A percentile compares a stretch with the other conserved stretches of the same genome.
Conservation (phyloP, 352 stramenopile genomes). For the Phytophthora crassamura region DNA sequence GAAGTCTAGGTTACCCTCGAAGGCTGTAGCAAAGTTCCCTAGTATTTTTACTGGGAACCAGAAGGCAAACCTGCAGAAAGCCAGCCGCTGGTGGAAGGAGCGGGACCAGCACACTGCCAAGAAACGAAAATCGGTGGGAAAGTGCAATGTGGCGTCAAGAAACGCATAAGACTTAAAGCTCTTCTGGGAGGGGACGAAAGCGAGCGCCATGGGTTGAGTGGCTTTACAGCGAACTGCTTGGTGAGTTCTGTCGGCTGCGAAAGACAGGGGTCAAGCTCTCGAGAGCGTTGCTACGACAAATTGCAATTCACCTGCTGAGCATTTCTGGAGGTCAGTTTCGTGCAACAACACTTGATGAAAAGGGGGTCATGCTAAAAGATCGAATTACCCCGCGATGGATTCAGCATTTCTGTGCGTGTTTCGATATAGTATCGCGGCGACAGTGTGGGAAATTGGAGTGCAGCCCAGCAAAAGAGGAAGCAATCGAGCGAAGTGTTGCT, state of each 20-base stretch:
- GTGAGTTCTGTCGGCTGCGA: too few species aligned
- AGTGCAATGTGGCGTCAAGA: not conserved
- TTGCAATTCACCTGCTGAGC: too few species aligned
- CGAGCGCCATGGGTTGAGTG: not conserved
- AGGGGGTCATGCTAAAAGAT: too few species aligned
- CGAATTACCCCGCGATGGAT: too few species aligned
- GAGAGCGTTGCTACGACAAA: too few species aligned
- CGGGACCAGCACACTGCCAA: not conserved
- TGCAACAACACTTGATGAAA: too few species aligned
- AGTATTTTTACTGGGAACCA: not conserved
- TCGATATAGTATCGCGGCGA: too few species aligned
- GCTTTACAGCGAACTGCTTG: too few species aligned
- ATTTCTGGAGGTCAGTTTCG: too few species aligned
- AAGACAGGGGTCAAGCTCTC: not conserved
- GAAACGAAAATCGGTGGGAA: not conserved
- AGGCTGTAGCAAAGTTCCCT: not conserved
- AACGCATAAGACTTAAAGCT: not conserved
- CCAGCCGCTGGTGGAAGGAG: not conserved
- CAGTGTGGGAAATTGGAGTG: too few species aligned
- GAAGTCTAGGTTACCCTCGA: too few species aligned
- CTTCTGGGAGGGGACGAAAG: not conserved
- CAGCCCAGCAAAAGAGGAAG: conserved; percentile 36
- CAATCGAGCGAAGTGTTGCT: conserved; percentile 41
- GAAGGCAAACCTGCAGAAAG: not conserved
- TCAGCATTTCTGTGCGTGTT: too few species aligned